Evolutionary conservation across 1,284 basidiomycete genomes (phyloP).

Genomic region (Vanrija sp.): DNA sequence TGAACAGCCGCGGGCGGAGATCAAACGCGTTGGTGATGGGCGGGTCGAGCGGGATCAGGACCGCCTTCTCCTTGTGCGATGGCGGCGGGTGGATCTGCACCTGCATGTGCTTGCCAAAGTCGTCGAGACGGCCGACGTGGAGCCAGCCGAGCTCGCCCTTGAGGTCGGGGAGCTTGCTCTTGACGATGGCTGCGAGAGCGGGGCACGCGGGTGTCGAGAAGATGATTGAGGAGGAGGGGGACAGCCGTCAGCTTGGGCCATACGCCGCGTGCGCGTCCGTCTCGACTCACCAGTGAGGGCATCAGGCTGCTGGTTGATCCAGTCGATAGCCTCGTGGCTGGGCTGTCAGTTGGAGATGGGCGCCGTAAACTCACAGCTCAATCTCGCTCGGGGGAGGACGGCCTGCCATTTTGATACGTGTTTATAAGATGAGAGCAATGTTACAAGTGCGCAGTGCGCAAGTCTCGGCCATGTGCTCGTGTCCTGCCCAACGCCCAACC

Average conservation of each 20-base stretch:
- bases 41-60: conserved; percentile 25
- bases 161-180: conserved; percentile 16
- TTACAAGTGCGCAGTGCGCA: too few species aligned
- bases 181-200: conserved; percentile 27
- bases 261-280: not conserved
- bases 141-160: conserved; percentile 33
- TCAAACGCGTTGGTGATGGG: conserved; percentile 19
- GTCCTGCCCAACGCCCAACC: too few species aligned
- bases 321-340: conserved; percentile 9
- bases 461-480: too few species aligned
- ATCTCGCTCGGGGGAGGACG: not conserved
- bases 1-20: conserved; percentile 12
- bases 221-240: not conserved
- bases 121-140: conserved; percentile 23
- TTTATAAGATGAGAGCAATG: too few species aligned
- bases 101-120: conserved; percentile 11
- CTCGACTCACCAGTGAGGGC: conserved; percentile 26
- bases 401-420: too few species aligned
- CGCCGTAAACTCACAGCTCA: conserved; percentile 3
- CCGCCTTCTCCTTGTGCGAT: conserved; percentile 6
- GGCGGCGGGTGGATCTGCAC: conserved; percentile 28
- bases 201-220: not conserved
- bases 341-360: not conserved
- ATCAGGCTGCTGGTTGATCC: conserved; percentile 32
- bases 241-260: not conserved